phyloP scores from a whole-genome alignment of 2,329 filamentous ascomycete genomes.

The Aspergillus sp. region DNA sequence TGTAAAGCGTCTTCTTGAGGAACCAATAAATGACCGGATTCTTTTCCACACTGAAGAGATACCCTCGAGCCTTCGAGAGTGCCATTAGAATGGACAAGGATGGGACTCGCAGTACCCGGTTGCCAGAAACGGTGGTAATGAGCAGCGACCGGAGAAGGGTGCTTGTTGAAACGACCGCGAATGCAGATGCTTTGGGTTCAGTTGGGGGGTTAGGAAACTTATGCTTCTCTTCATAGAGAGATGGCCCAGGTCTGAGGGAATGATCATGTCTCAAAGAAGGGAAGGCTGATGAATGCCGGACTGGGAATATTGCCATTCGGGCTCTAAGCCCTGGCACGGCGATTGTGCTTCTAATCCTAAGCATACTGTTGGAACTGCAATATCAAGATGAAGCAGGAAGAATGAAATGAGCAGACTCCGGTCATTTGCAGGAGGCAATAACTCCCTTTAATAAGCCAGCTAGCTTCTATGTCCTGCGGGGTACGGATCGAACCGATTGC shows the following conservation, averaged over 20 bases:
- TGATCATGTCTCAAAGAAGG: neutral
- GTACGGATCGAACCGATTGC: neutral
- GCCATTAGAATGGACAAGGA: conserved; percentile 60
- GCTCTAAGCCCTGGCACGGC: neutral
- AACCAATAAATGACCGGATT: conserved; percentile 64
- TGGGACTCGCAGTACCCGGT: conserved; percentile 54
- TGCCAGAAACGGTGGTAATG: conserved; percentile 42
- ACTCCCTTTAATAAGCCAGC: no score
- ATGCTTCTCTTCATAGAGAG: neutral
- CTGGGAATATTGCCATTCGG: neutral
- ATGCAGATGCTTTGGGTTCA: neutral
- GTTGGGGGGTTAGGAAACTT: neutral
- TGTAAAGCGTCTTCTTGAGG: conserved; percentile 62
- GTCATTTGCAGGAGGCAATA: no score
- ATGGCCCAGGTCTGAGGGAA: neutral
- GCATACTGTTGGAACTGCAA: neutral
- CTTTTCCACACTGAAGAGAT: conserved; percentile 60
- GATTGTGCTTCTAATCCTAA: neutral
- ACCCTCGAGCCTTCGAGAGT: conserved; percentile 49
- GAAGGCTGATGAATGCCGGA: neutral
- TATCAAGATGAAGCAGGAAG: neutral
- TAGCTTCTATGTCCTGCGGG: neutral
- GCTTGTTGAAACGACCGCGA: conserved; percentile 20
- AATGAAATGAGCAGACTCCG: no score
- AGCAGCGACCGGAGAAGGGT: conserved; percentile 36